These are phyloP conservation scores for Fusarium sterilihyphosum DNA, from an alignment of 2,329 filamentous ascomycete species.

Conservation along the genomic window DNA sequence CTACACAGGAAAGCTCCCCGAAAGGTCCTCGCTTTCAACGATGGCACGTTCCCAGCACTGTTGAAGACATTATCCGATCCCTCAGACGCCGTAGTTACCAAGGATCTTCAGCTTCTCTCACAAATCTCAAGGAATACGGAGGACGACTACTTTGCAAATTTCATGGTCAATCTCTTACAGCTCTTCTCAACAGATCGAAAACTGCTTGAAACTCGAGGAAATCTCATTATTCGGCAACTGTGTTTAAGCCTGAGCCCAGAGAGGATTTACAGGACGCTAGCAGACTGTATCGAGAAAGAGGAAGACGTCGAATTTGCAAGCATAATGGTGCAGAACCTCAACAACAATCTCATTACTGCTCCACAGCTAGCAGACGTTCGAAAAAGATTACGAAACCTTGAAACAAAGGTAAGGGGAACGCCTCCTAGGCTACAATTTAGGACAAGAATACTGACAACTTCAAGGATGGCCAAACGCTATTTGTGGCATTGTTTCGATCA, in stretches of 20 bases:
- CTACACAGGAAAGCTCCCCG: slow-evolving; percentile 92
- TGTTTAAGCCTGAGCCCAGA: slow-evolving; percentile 94
- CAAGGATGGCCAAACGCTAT: slow-evolving; percentile 93
- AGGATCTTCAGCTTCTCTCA: slow-evolving; percentile 90
- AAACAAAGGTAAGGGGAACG: slow-evolving; percentile 72
- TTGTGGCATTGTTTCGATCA: slow-evolving; percentile 91
- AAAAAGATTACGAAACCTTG: slow-evolving; percentile 88
- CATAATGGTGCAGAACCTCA: slow-evolving; percentile 99
- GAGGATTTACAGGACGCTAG: slow-evolving; percentile 92
- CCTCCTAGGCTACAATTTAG: too few relatives aligned
- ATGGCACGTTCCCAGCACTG: slow-evolving; percentile 94
- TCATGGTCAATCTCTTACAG: slow-evolving; percentile 96
- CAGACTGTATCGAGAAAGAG: slow-evolving; percentile 96
- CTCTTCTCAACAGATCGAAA: slow-evolving; percentile 95
- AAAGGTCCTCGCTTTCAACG: slow-evolving; percentile 94
- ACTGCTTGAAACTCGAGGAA: slow-evolving; percentile 89
- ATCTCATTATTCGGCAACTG: slow-evolving; percentile 94
- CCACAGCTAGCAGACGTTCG: slow-evolving; percentile 91
- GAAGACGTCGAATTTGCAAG: slow-evolving; percentile 98
- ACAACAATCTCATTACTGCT: slow-evolving; percentile 98
- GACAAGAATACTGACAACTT: slow-evolving; percentile 6
- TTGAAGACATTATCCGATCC: slow-evolving; percentile 97
- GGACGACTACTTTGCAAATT: slow-evolving; percentile 96
- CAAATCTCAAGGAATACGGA: slow-evolving; percentile 97
- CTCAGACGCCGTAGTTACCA: slow-evolving; percentile 93